phyloP scores from a whole-genome alignment of 257 asterid genomes.

The Thymus mandschuricus region DNA sequence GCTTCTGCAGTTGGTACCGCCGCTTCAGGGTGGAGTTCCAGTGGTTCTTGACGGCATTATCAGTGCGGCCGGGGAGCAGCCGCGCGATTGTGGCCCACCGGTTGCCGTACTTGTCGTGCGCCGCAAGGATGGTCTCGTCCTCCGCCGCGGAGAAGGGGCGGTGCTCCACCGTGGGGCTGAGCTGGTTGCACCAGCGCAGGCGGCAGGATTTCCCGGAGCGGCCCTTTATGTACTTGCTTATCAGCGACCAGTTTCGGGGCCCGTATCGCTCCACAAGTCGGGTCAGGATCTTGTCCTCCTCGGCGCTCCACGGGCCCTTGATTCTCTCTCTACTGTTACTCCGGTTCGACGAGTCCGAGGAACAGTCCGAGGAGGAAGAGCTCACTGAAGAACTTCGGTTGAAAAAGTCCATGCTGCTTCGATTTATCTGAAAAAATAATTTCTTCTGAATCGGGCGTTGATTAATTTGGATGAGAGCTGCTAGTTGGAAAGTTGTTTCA shows the following conservation, averaged over 20 bases:
- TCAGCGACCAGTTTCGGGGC: conserved; percentile 77
- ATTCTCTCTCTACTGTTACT: conserved; percentile 47
- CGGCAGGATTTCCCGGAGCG: conserved; percentile 83
- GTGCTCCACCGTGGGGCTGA: conserved; percentile 78
- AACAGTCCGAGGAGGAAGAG: conserved; percentile 57
- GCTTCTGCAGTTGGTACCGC: conserved; percentile 29
- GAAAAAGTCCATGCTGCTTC: conserved; percentile 38
- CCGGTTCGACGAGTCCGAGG: conserved; percentile 28
- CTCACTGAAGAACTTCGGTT: conserved; percentile 56
- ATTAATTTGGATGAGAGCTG: neutral
- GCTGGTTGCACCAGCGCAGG: conserved; percentile 89
- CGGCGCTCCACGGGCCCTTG: conserved; percentile 92
- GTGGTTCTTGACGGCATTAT: conserved; percentile 81
- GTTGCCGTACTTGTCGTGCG: conserved; percentile 68
- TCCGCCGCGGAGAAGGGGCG: conserved; percentile 74
- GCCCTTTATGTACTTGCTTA: conserved; percentile 75
- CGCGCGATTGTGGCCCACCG: conserved; percentile 93
- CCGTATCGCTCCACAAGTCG: conserved; percentile 72
- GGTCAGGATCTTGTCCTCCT: conserved; percentile 78
- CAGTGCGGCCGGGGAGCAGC: conserved; percentile 84
- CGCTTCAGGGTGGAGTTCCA: conserved; percentile 81
- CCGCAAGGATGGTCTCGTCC: conserved; percentile 68
- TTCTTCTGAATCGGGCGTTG: no score
- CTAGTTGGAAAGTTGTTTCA: no score
- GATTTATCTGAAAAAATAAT: no score